A percentile compares a stretch with the other conserved stretches of the same genome.
These are phyloP conservation scores for Typha latifolia DNA, from an alignment of 176 grass and related monocot genomes.

Conservation along the genomic window DNA sequence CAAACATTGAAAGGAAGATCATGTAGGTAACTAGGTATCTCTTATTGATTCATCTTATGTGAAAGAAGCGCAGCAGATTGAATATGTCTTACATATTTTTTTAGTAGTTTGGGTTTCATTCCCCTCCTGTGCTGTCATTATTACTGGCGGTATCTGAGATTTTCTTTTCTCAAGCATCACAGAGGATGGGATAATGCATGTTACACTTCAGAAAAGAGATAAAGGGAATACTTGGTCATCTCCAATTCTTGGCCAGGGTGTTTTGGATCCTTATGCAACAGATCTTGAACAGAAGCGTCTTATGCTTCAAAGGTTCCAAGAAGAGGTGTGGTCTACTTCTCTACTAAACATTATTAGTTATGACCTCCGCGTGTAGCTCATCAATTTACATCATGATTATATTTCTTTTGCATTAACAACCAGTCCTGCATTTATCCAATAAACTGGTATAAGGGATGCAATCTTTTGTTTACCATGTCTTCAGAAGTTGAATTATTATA, in stretches of 20 bases:
- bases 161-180: background rate
- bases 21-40: too few species aligned
- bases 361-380: too few species aligned
- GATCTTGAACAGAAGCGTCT: constrained; percentile 95
- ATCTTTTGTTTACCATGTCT: too few species aligned
- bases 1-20: too few species aligned
- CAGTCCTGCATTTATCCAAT: too few species aligned
- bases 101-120: background rate
- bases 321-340: constrained; percentile 60
- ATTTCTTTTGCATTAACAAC: too few species aligned
- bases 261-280: constrained; percentile 57
- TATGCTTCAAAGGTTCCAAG: constrained; percentile 99
- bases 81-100: background rate
- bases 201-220: constrained; percentile 95
- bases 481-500: too few species aligned
- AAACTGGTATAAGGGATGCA: too few species aligned
- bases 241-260: constrained; percentile 84
- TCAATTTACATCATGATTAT: too few species aligned
- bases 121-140: background rate
- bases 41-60: too few species aligned
- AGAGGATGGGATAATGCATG: constrained; percentile 89
- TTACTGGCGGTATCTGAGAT: background rate
- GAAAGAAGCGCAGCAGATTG: too few species aligned
- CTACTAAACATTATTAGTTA: background rate
- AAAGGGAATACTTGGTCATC: constrained; percentile 87